Evolutionary conservation across 73 alveolate genomes (phyloP), one percentile per base, ranked within the genome.

Genomic region (Paramecium bursaria): DNA sequence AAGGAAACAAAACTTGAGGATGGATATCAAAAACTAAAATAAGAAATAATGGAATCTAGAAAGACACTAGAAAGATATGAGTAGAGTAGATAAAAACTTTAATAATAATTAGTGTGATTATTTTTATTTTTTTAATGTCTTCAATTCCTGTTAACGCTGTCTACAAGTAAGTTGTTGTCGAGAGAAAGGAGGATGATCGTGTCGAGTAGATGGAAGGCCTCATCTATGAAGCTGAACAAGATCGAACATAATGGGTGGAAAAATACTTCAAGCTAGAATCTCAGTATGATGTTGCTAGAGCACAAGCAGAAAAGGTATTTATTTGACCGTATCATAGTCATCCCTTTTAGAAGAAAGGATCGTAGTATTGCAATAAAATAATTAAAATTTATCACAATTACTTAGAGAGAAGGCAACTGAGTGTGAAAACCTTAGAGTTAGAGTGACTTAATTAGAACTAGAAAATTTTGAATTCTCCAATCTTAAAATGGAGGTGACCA

Each of bases 41-140:
- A 61, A 61, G 80, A 61, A 39, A 19, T 61, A 27, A 54, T 35
- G 42, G 22, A 61, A 29, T 61, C 80, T 19, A 61, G 80, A 35
- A 61, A 61, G 15, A 35, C 80, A 14, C 54, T 61, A 23, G 80
- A 61, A 22, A 61, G 31, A 17, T 61, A 61, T 61, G 80, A 61
- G 42, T 31, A 21, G 42, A 61, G 80, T 26, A 39, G 54, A 61
- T 23, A 61, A 17, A 61, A 61, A 61, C 31, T 61, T 35, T 61
- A 61, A 46, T 52, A 35, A 39, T 39, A 39, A n/a, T n/a, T 39
- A 61, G 42, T 33, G 42, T 61, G 15, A 3, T 17, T 35, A 61
- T n/a, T 61, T 61, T 61, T 23, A 17, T 61, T 35, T 46, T 61
- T 33, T 29, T 54, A 61, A 60, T 61, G 80, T 61, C 80, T 61